Percentiles rank a stretch among this genome's conserved stretches.
These are phyloP conservation scores for Zasmidium citrigriseum DNA, from an alignment of 2,329 filamentous ascomycete genomes.

Conservation along the genomic window DNA sequence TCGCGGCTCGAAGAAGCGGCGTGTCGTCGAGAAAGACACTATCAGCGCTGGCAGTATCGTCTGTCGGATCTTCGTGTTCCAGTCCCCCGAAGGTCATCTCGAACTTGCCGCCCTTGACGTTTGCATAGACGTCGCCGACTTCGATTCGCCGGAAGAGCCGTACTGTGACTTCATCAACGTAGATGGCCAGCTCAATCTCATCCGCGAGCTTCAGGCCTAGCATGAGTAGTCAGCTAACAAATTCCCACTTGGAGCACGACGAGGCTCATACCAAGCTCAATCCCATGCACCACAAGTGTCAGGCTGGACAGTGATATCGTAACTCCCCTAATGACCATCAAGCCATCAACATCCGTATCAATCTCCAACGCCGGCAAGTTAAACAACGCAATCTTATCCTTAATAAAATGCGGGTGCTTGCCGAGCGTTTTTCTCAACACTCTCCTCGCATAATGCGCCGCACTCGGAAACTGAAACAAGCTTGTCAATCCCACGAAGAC, in stretches of 20 bases:
- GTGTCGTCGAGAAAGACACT: slow-evolving; percentile 47
- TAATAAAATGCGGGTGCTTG: slow-evolving; percentile 51
- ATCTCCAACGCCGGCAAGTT: slow-evolving; percentile 56
- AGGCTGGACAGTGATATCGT: slow-evolving; percentile 54
- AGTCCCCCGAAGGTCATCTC: slow-evolving; percentile 53
- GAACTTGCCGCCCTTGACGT: slow-evolving; percentile 54
- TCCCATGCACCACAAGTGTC: slow-evolving; percentile 53
- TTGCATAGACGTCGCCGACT: slow-evolving; percentile 57
- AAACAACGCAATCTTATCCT: slow-evolving; percentile 53
- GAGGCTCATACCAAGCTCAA: slow-evolving; percentile 48
- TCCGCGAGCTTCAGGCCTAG: slow-evolving; percentile 49
- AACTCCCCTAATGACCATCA: slow-evolving; percentile 55
- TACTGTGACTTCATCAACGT: slow-evolving; percentile 51
- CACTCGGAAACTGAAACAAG: slow-evolving; percentile 49
- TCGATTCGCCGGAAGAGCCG: slow-evolving; percentile 52
- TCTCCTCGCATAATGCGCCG: slow-evolving; percentile 39
- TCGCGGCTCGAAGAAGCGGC: slow-evolving; percentile 48
- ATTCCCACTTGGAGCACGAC: background rate
- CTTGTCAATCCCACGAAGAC: slow-evolving; percentile 44
- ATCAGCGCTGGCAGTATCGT: slow-evolving; percentile 41
- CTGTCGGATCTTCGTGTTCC: slow-evolving; percentile 34
- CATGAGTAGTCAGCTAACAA: background rate
- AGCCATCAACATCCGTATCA: slow-evolving; percentile 54
- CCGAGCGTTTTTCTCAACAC: slow-evolving; percentile 40
- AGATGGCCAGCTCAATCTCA: slow-evolving; percentile 56